Evolutionary conservation across 768 basidiomycete species (phyloP).

Genomic region (Naganishia antarctica): DNA sequence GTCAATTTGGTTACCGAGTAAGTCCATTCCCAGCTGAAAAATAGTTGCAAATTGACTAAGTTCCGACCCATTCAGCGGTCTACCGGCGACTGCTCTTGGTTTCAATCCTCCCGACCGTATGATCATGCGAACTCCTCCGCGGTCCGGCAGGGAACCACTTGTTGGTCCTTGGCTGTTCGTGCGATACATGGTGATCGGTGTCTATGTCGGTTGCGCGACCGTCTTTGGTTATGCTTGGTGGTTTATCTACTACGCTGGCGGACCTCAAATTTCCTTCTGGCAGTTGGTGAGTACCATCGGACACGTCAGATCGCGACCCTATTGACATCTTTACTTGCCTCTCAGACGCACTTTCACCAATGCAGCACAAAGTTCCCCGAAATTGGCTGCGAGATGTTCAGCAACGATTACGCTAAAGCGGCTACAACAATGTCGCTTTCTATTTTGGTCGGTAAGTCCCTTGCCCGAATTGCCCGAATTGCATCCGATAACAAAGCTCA

Average conservation of each 20-base stretch:
- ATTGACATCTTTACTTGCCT: not conserved
- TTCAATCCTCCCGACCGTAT: constrained; percentile 92
- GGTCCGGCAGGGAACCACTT: constrained; percentile 83
- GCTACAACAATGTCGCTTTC: constrained; percentile 96
- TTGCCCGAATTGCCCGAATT: not conserved
- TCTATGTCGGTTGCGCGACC: constrained; percentile 89
- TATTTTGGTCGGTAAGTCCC: constrained; percentile 66
- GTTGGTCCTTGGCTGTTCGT: constrained; percentile 92
- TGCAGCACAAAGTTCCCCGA: constrained; percentile 76
- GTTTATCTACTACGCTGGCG: constrained; percentile 85
- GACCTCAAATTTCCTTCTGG: constrained; percentile 87
- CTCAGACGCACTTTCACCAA: constrained; percentile 91
- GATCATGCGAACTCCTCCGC: constrained; percentile 92
- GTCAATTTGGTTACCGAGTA: constrained; percentile 95
- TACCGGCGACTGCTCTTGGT: constrained; percentile 93
- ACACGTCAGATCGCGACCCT: not conserved
- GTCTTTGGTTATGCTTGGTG: constrained; percentile 99
- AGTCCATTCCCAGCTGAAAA: not conserved
- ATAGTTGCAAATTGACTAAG: not conserved
- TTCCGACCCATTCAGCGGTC: constrained; percentile 48
- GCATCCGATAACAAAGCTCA: not conserved
- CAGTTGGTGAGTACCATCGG: constrained; percentile 66
- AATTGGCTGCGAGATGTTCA: constrained; percentile 94
- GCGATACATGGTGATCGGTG: constrained; percentile 87
- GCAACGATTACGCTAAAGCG: constrained; percentile 72